Conservation (phyloP, 129 eudicot genomes). For the Oenanthe sinensis region DNA sequence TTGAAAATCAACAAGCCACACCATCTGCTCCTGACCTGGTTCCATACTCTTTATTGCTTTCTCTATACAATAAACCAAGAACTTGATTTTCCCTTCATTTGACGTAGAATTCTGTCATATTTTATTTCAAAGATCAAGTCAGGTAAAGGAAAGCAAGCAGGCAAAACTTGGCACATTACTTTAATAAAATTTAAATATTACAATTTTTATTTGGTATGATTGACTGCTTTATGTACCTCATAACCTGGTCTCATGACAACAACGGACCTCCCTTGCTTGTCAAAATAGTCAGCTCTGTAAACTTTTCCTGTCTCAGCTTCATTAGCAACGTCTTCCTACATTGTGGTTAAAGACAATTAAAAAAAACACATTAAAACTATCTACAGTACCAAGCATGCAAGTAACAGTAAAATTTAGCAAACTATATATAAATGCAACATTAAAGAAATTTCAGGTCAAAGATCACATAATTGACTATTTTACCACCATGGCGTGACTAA, state of each 20-base stretch:
- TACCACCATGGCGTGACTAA: too few species aligned
- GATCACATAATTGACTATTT: too few species aligned
- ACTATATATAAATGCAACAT: too few species aligned
- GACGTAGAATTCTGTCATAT: constrained; percentile 16
- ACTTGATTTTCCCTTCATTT: constrained; percentile 22
- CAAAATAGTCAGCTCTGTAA: constrained; percentile 23
- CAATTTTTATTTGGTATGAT: neutral
- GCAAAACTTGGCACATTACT: neutral
- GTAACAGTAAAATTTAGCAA: too few species aligned
- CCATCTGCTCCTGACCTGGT: constrained; percentile 31
- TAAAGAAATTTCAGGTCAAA: too few species aligned
- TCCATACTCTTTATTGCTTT: constrained; percentile 13
- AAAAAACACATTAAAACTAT: neutral
- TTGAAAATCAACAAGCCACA: constrained; percentile 31
- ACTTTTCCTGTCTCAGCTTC: constrained; percentile 29
- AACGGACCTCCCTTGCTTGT: constrained; percentile 25
- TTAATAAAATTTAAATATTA: neutral
- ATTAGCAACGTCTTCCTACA: constrained; percentile 32
- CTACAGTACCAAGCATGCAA: neutral
- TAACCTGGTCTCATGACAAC: constrained; percentile 32
- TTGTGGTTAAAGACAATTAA: neutral
- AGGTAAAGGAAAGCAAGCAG: neutral
- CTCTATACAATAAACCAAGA: constrained; percentile 33
- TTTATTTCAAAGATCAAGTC: neutral
- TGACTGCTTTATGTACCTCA: constrained; percentile 18